A percentile compares a stretch with the other conserved stretches of the same genome.
phyloP scores from a whole-genome alignment of 768 basidiomycete species.

The Artomyces pyxidatus region DNA sequence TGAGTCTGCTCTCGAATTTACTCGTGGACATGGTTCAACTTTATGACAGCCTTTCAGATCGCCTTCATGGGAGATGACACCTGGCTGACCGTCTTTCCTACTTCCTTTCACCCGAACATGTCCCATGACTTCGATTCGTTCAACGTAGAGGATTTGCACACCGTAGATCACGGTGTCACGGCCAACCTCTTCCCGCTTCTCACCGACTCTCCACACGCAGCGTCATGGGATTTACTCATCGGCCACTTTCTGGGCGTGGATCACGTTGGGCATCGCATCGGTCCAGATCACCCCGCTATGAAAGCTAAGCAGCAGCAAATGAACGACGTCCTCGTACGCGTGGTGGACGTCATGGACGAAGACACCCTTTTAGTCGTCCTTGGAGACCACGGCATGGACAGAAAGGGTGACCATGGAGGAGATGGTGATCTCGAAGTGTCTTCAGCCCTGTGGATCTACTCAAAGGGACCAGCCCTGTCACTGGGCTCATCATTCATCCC shows the following conservation, averaged over 20 bases:
- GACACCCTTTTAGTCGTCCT: constrained; percentile 87
- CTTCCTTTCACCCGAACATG: constrained; percentile 62
- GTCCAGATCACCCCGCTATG: constrained; percentile 85
- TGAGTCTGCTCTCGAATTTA: constrained; percentile 23
- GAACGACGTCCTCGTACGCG: constrained; percentile 65
- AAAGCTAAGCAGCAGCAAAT: constrained; percentile 79
- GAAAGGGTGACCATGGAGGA: constrained; percentile 91
- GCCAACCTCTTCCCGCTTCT: constrained; percentile 77
- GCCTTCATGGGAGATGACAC: constrained; percentile 97
- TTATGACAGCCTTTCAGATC: constrained; percentile 31
- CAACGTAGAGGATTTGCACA: constrained; percentile 96
- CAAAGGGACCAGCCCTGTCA: constrained; percentile 55
- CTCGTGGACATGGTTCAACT: constrained; percentile 3
- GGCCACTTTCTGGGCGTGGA: constrained; percentile 95
- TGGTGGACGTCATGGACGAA: constrained; percentile 70
- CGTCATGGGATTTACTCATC: constrained; percentile 78
- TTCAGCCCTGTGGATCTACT: constrained; percentile 87
- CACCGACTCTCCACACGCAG: constrained; percentile 26
- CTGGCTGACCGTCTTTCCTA: constrained; percentile 86
- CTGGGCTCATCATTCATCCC: constrained; percentile 31
- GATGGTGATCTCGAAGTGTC: constrained; percentile 82
- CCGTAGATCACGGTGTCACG: constrained; percentile 89
- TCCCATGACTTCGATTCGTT: constrained; percentile 90
- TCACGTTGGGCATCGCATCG: constrained; percentile 92
- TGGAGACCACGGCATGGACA: constrained; percentile 98